Conservation (phyloP, 208 protist species). For the Trypanosoma grayi region DNA sequence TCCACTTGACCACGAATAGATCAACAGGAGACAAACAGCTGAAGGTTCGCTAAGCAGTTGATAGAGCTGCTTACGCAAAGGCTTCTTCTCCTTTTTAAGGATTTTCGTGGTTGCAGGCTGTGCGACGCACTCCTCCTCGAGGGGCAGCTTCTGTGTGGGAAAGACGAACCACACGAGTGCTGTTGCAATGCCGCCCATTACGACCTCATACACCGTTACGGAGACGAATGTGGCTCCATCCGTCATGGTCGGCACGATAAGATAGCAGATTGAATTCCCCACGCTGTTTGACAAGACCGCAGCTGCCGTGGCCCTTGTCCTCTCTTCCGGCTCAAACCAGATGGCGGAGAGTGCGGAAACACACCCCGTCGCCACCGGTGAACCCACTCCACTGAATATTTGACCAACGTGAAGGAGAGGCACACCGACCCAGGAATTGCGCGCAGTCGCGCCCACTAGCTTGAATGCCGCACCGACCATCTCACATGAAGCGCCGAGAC, state of each 20-base stretch:
- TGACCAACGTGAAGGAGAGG: conserved; percentile 78
- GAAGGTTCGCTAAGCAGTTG: conserved; percentile 58
- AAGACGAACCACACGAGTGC: conserved; percentile 57
- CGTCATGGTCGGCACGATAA: conserved; percentile 71
- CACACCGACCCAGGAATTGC: conserved; percentile 41
- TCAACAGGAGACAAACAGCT: conserved; percentile 68
- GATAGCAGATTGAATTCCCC: conserved; percentile 79
- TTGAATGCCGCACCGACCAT: conserved; percentile 70
- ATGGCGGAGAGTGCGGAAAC: conserved; percentile 81
- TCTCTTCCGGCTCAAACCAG: conserved; percentile 81
- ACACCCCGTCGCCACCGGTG: conserved; percentile 72
- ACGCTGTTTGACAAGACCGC: conserved; percentile 82
- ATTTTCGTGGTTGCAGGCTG: conserved; percentile 20
- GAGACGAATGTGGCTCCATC: conserved; percentile 39
- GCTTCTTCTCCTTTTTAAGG: conserved; percentile 34
- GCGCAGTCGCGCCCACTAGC: conserved; percentile 45
- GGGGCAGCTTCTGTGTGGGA: conserved; percentile 34
- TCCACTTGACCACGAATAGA: conserved; percentile 84
- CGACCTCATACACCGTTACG: conserved; percentile 71
- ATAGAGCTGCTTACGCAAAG: conserved; percentile 51
- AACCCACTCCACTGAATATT: conserved; percentile 83
- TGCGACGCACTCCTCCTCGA: not conserved
- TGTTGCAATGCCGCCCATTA: conserved; percentile 47
- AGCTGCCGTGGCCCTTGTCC: conserved; percentile 75
- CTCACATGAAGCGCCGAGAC: conserved; percentile 59